These are phyloP conservation scores for Coemansia guatemalensis DNA, from an alignment of 192 early-diverging fungal species.

Conservation along the genomic window DNA sequence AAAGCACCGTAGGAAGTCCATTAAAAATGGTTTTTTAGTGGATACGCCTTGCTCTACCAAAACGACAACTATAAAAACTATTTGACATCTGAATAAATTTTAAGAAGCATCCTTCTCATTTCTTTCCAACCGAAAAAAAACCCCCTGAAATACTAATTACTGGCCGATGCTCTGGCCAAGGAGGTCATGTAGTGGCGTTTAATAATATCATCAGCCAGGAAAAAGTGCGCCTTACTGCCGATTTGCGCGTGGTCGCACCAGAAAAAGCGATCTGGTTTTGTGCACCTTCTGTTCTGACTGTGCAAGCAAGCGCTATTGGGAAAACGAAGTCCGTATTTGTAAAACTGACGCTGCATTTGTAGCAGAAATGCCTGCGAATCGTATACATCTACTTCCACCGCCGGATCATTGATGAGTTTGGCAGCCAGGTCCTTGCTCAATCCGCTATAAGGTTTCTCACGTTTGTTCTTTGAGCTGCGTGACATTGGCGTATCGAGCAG, in stretches of 20 bases:
- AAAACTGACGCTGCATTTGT: conserved; percentile 27
- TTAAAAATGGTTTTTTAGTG: too few relatives aligned
- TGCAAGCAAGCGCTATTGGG: conserved; percentile 18
- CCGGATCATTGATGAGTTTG: conserved; percentile 9
- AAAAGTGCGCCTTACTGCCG: conserved; percentile 33
- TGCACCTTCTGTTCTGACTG: conserved; percentile 9
- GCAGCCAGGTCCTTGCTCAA: conserved; percentile 11
- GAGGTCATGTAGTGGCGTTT: conserved; percentile 16
- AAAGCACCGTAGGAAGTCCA: too few relatives aligned
- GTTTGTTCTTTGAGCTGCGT: too few relatives aligned
- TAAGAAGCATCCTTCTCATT: too few relatives aligned
- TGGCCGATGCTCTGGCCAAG: not conserved
- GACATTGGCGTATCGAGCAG: conserved; percentile 17
- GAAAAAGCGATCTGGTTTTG: conserved; percentile 29
- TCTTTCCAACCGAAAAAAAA: too few relatives aligned
- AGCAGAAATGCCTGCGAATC: conserved; percentile 18
- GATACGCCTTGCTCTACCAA: too few relatives aligned
- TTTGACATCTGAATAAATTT: too few relatives aligned
- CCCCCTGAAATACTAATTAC: too few relatives aligned
- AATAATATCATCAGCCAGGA: conserved; percentile 32
- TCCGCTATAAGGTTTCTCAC: not conserved
- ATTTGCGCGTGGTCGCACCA: conserved; percentile 21
- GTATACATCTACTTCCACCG: conserved; percentile 6
- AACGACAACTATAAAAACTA: too few relatives aligned
- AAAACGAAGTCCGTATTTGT: conserved; percentile 29